phyloP scores from a whole-genome alignment of 176 grass and related monocot genomes.

The Paspalum vaginatum region DNA sequence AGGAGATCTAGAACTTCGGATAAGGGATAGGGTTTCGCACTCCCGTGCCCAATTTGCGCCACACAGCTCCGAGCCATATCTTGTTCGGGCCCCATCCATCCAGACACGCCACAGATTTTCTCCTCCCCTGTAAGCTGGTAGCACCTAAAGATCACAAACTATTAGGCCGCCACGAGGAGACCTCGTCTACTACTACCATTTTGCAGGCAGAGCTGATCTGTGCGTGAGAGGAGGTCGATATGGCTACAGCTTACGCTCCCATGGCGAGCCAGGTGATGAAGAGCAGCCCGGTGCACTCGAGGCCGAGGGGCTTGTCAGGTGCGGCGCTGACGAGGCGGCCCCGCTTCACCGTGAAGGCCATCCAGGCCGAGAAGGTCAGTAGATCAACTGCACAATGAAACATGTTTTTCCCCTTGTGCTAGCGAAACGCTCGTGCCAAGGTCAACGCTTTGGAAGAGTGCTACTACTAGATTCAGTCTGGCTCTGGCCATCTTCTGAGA shows the following conservation, averaged over 20 bases:
- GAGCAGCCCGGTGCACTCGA: conserved; percentile 46
- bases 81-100: conserved; percentile 12
- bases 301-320: conserved; percentile 64
- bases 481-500: not conserved
- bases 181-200: conserved; percentile 17
- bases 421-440: too few relatives aligned
- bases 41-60: conserved; percentile 14
- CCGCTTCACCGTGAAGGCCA: conserved; percentile 74
- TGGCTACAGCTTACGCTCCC: conserved; percentile 82
- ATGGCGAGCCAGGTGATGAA: conserved; percentile 87
- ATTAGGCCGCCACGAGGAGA: not conserved
- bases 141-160: conserved; percentile 35
- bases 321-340: conserved; percentile 47
- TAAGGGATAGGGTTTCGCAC: conserved; percentile 49
- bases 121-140: not conserved
- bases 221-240: conserved; percentile 1
- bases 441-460: too few relatives aligned
- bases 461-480: not conserved
- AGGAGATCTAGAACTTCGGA: conserved; percentile 23
- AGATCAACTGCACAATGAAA: too few relatives aligned
- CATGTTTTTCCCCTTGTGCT: too few relatives aligned
- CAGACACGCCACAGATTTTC: conserved; percentile 1
- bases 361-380: conserved; percentile 70
- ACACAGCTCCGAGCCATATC: conserved; percentile 49
- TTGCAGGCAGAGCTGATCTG: not conserved